Base-by-base conservation (phyloP, 345 rosid species). In the Hibiscus syriacus region DNA sequence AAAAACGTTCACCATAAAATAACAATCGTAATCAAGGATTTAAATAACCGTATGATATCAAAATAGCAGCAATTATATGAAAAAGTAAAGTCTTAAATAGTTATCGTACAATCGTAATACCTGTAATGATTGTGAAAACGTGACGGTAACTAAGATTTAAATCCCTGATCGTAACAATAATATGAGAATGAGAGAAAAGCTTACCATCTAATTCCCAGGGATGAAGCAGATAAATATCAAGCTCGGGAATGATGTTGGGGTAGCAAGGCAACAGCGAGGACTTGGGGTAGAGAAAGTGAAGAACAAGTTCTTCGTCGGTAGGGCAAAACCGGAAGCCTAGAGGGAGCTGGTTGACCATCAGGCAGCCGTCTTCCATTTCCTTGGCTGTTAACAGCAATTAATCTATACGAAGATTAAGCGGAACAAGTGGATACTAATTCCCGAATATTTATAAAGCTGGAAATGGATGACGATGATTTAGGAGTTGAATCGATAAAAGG, bases 231-330 rank as follows among this genome's bases (percentile, higher is more conserved):
- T n/a, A n/a, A n/a, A n/a, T n/a, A n/a, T n/a, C n/a, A n/a, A n/a
- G n/a, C n/a, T n/a, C n/a, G n/a, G n/a, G n/a, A n/a, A n/a, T n/a
- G n/a, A n/a, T n/a, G n/a, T n/a, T n/a, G n/a, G n/a, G n/a, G n/a
- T n/a, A n/a, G n/a, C n/a, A n/a, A n/a, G n/a, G n/a, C n/a, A 70
- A 70, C 13, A 52, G 59, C 19, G 72, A 43, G 12, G 73, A 70
- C 70, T 73, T 82, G 55, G 68, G 77, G 17, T 52, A 55, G 72
- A 82, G 83, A 38, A 80, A 82, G 80, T 82, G 79, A 67, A 80
- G 75, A 29, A 82, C 60, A 2, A 80, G 83, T 19, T 82, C 86
- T 59, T 82, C 82, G 46, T 82, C 86, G 1, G n/a, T n/a, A n/a
- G n/a, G n/a, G n/a, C n/a, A n/a, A n/a, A n/a, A n/a, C n/a, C n/a